These are phyloP conservation scores for Barbarea vulgaris DNA, from an alignment of 345 rosid genomes.

Conservation along the genomic window DNA sequence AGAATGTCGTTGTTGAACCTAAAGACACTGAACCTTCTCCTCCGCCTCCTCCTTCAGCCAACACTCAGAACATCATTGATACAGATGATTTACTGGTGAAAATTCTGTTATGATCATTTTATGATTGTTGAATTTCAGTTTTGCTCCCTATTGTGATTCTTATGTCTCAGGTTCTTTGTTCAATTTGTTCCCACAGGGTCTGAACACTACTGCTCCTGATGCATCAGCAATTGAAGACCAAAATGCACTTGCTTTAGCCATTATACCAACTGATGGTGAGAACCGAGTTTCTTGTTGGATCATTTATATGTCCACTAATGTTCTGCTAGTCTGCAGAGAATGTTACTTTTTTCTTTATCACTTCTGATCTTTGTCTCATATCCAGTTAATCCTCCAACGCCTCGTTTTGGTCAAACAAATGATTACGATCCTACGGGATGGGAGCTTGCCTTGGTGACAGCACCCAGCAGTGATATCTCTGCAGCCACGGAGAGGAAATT, in stretches of 20 bases:
- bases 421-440: conserved; percentile 91
- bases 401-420: conserved; percentile 55
- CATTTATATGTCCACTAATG: not conserved
- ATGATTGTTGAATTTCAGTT: not conserved
- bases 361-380: not conserved
- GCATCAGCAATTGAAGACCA: conserved; percentile 83
- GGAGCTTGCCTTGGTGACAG: conserved; percentile 88
- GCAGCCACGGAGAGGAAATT: conserved; percentile 77
- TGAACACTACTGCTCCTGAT: conserved; percentile 51
- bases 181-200: conserved; percentile 56
- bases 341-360: not conserved
- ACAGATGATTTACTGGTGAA: conserved; percentile 85
- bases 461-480: conserved; percentile 79
- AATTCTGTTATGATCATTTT: conserved; percentile 16
- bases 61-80: conserved; percentile 59
- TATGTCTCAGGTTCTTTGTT: conserved; percentile 2
- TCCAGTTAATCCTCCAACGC: conserved; percentile 45
- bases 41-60: conserved; percentile 50
- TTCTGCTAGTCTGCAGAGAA: not conserved
- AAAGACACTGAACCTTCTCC: conserved; percentile 52
- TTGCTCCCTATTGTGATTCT: not conserved
- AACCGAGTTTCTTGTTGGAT: conserved; percentile 17
- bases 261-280: conserved; percentile 71
- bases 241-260: conserved; percentile 93
- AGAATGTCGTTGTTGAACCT: conserved; percentile 45